These are phyloP conservation scores for Trichoderma sp. DNA, from an alignment of 2,329 filamentous ascomycete species.

Conservation along the genomic window DNA sequence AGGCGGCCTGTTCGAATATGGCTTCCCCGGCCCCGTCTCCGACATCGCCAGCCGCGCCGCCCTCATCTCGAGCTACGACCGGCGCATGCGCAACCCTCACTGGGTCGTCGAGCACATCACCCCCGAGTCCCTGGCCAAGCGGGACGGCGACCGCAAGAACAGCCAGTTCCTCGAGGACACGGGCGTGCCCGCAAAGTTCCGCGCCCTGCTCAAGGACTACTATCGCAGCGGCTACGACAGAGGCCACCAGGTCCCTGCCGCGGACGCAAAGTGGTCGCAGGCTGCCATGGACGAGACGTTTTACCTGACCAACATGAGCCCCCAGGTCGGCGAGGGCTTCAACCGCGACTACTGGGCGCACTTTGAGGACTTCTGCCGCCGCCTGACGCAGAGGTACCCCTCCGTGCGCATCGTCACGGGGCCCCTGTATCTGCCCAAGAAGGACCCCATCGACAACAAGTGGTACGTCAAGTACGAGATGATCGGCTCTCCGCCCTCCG, in stretches of 20 bases:
- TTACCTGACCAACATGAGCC: slow-evolving; percentile 92
- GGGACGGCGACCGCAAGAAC: slow-evolving; percentile 79
- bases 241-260: slow-evolving; percentile 94
- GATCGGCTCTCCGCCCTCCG: slow-evolving; percentile 87
- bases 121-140: slow-evolving; percentile 70
- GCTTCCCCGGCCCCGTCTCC: slow-evolving; percentile 86
- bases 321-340: slow-evolving; percentile 96
- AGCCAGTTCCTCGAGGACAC: slow-evolving; percentile 80
- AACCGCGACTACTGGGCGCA: slow-evolving; percentile 99
- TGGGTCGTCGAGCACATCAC: slow-evolving; percentile 99
- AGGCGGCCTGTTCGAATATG: slow-evolving; percentile 75
- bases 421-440: slow-evolving; percentile 85
- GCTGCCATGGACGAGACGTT: slow-evolving; percentile 94
- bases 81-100: slow-evolving; percentile 82
- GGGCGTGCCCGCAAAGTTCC: slow-evolving; percentile 78
- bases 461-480: slow-evolving; percentile 96
- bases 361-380: slow-evolving; percentile 93
- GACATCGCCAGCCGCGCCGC: slow-evolving; percentile 76
- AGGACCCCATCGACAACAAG: slow-evolving; percentile 80
- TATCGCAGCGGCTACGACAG: slow-evolving; percentile 92
- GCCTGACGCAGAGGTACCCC: slow-evolving; percentile 77
- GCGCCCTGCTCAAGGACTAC: slow-evolving; percentile 89
- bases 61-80: slow-evolving; percentile 85
- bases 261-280: slow-evolving; percentile 95
- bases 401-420: slow-evolving; percentile 90